These are phyloP conservation scores for Dactylellina leptospora DNA, from an alignment of 2,329 filamentous ascomycete genomes.

Conservation along the genomic window DNA sequence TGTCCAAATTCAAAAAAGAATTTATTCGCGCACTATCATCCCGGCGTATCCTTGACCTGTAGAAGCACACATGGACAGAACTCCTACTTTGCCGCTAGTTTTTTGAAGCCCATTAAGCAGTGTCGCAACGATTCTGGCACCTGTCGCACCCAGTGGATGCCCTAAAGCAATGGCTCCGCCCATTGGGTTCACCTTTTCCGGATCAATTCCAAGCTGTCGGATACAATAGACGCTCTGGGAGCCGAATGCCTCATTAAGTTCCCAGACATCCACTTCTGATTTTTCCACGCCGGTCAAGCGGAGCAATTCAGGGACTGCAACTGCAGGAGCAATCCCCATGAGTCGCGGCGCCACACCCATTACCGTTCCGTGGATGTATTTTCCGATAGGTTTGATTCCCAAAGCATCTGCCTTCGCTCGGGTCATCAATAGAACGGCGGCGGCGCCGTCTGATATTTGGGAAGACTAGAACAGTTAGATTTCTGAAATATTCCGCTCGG, in stretches of 20 bases:
- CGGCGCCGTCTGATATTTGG: conserved; percentile 88
- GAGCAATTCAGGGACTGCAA: conserved; percentile 86
- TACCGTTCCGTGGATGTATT: conserved; percentile 79
- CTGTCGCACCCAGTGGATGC: conserved; percentile 88
- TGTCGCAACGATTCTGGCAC: conserved; percentile 80
- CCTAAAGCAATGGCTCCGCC: conserved; percentile 94
- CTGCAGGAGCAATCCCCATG: conserved; percentile 89
- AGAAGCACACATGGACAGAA: conserved; percentile 89
- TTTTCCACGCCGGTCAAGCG: conserved; percentile 71
- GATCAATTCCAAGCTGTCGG: conserved; percentile 69
- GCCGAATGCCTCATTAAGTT: conserved; percentile 86
- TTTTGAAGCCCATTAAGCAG: conserved; percentile 75
- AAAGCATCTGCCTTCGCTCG: conserved; percentile 79
- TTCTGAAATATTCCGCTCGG: neutral
- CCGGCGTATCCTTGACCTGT: conserved; percentile 82
- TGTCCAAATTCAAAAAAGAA: neutral
- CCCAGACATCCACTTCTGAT: conserved; percentile 82
- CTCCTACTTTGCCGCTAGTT: conserved; percentile 76
- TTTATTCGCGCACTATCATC: conserved; percentile 71
- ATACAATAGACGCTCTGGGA: conserved; percentile 66
- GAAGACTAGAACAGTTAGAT: conserved; percentile 62
- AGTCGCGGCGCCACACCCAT: conserved; percentile 85
- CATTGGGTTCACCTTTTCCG: conserved; percentile 81
- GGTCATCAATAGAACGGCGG: conserved; percentile 83
- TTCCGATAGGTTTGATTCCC: conserved; percentile 80